Base-by-base conservation (phyloP, 225 moss, liverwort and hornwort genomes). In the Sphagnum contortum region DNA sequence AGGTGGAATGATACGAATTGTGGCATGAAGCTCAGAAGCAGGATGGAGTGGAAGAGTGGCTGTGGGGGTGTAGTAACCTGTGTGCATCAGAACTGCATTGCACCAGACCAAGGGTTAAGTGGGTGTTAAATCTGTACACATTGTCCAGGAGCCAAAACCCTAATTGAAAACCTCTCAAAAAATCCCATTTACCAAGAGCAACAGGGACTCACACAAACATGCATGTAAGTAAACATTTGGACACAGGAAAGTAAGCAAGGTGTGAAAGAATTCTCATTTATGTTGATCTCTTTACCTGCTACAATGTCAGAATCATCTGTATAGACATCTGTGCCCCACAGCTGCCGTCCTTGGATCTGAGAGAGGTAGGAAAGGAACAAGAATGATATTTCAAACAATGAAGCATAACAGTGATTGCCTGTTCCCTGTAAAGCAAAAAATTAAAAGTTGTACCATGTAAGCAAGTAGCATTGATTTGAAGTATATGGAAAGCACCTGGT, bases 291-390 rank as follows among this genome's bases (percentile, higher is more conserved):
- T 65, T 73, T 78, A 83, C 86, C 86, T 78, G 96, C 96, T 69
- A 98, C 96, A 56, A 98, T 81, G 72, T 98, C 96, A 3, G 96
- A 98, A 70, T 98, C 96, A 57, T 98, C 91, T 46, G 96, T 93
- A 75, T 98, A 98, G 50, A 84, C 68, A 67, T 98, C 93, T 59
- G 96, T 93, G 69, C 96, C 96, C 96, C 96, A 98, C 8, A 98
- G 83, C 69, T 98, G 96, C 74, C 96, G 91, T n/a, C 96, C 96
- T 73, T 83, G 87, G 64, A 87, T 80, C 86, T 87, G 73, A 57
- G 47, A 77, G 29, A 29, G 29, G 29, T 29, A 29, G 29, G 29
- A 52, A 5, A 52, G 9, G 7, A 52, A 52, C 52, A 5, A 9
- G 29, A 29, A 29, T 29, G 29, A 29, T 1, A 29, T 29, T 29